These are phyloP conservation scores for Talaromyces piceae DNA, from an alignment of 2,329 filamentous ascomycete species.

Conservation along the genomic window DNA sequence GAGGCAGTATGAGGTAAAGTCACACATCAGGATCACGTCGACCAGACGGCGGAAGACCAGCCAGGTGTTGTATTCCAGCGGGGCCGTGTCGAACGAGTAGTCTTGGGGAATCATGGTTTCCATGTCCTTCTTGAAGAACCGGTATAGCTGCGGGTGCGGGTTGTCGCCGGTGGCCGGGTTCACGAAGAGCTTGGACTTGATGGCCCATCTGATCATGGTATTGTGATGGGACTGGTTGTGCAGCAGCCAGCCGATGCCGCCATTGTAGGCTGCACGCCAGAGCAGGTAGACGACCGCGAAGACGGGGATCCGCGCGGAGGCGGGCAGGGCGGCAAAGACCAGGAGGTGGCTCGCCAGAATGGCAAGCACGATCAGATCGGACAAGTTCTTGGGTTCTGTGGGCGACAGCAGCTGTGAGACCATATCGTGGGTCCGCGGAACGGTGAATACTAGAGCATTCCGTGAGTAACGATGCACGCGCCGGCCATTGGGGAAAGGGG, in stretches of 20 bases:
- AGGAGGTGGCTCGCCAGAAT: slow-evolving; percentile 71
- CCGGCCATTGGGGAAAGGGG: background rate
- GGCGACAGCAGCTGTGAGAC: slow-evolving; percentile 94
- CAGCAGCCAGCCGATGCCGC: slow-evolving; percentile 84
- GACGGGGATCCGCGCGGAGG: slow-evolving; percentile 60
- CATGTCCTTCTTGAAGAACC: slow-evolving; percentile 76
- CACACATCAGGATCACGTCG: slow-evolving; percentile 96
- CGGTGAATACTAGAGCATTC: slow-evolving; percentile 69
- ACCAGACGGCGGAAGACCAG: slow-evolving; percentile 90
- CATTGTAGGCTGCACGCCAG: slow-evolving; percentile 89
- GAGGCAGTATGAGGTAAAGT: slow-evolving; percentile 93
- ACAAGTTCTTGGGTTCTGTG: slow-evolving; percentile 88
- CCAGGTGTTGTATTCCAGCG: slow-evolving; percentile 99
- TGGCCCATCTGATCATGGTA: slow-evolving; percentile 79
- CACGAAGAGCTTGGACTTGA: slow-evolving; percentile 78
- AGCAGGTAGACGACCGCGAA: slow-evolving; percentile 82
- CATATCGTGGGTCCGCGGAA: slow-evolving; percentile 97
- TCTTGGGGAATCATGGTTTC: slow-evolving; percentile 91
- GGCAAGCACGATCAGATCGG: slow-evolving; percentile 70
- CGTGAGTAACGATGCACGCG: slow-evolving; percentile 16
- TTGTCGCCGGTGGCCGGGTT: slow-evolving; percentile 73
- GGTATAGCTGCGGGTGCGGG: slow-evolving; percentile 73
- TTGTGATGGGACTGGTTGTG: slow-evolving; percentile 85
- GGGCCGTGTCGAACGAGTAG: slow-evolving; percentile 87
- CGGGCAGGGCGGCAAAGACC: slow-evolving; percentile 65